Evolutionary conservation across 305 asterid genomes (phyloP).

Genomic region (Solanum hybrid): DNA sequence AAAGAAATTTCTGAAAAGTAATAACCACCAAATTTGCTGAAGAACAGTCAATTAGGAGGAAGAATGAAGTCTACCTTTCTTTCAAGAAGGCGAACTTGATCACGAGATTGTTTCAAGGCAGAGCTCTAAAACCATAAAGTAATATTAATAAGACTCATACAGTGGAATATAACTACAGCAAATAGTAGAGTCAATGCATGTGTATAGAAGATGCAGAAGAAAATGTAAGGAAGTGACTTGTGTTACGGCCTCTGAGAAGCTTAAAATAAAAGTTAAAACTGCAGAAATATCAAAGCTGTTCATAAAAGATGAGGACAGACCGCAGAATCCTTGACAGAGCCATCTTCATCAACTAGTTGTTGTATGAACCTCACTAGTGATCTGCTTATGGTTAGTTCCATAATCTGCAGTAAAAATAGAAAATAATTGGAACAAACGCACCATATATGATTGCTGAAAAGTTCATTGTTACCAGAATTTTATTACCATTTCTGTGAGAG

Average conservation of each 20-base stretch:
- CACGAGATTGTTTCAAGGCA: slow-evolving; percentile 67
- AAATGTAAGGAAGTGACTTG: background rate
- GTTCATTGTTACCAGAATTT: slow-evolving; percentile 4
- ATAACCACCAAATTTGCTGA: background rate
- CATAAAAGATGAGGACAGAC: slow-evolving; percentile 30
- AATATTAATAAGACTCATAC: background rate
- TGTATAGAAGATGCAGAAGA: background rate
- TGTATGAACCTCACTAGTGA: slow-evolving; percentile 53
- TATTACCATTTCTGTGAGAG: slow-evolving; percentile 72
- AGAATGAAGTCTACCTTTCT: slow-evolving; percentile 49
- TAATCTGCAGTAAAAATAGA: slow-evolving; percentile 38
- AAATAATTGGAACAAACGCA: slow-evolving; percentile 12
- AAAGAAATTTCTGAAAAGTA: background rate
- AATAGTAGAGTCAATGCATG: background rate
- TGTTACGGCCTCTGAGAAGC: background rate
- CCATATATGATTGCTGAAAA: background rate
- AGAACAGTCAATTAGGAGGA: background rate
- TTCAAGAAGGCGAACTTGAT: slow-evolving; percentile 62
- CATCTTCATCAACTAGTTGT: slow-evolving; percentile 86
- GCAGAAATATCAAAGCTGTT: background rate
- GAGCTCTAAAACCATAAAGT: slow-evolving; percentile 51
- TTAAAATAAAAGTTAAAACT: background rate
- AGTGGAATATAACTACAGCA: background rate
- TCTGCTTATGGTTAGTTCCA: slow-evolving; percentile 50
- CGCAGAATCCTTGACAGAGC: slow-evolving; percentile 92